Base-by-base conservation (phyloP, 2,329 filamentous ascomycete species). In the Hymenoscyphus linearis region DNA sequence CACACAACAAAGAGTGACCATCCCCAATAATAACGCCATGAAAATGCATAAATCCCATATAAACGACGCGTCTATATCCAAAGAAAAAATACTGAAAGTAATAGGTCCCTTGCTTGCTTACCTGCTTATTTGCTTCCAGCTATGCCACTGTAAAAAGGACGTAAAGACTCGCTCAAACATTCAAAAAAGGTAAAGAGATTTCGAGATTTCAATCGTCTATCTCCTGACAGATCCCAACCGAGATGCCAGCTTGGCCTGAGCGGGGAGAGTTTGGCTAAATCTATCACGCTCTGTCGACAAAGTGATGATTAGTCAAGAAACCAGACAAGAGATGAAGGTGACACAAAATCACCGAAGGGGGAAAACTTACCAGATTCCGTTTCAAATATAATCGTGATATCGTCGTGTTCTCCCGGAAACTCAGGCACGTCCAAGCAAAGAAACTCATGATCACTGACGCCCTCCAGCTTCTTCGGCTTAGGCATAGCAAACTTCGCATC, bases 401-500 rank as follows among this genome's bases (percentile, higher is more conserved):
- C 93, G 74, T 96, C 93, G 75, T 96, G 91, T 76, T 96, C 93
- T 57, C 90, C 90, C 0, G 92, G 90, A 74, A 96, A 90, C 69
- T 96, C 92, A 18, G 92, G 88, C 74, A 92, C 84, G 74, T 96
- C 93, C 62, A 96, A 76, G 72, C 90, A 95, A 44, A 96, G 82
- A 76, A 93, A 96, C 27, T 85, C 83, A 72, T 86, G 84, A 64
- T 87, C 85, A 52, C 80, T 75, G 63, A 80, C 80, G 62, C 80
- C 79, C 62, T 79, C 74, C 3, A 77, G 76, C 57, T 81, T 77
- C 18, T 77, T 73, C 58, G 76, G 76, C 60, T 80, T 86, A 4
- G 92, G 92, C 59, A 96, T 78, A 2, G 90, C 88, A 69, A 96
- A 97, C 73, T 96, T 96, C 63, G 91, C 91, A 72, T 97, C 93